Percentiles rank a stretch among this genome's conserved stretches.
phyloP scores from a whole-genome alignment of 495 filamentous ascomycete genomes.

The Aspergillus leporis region DNA sequence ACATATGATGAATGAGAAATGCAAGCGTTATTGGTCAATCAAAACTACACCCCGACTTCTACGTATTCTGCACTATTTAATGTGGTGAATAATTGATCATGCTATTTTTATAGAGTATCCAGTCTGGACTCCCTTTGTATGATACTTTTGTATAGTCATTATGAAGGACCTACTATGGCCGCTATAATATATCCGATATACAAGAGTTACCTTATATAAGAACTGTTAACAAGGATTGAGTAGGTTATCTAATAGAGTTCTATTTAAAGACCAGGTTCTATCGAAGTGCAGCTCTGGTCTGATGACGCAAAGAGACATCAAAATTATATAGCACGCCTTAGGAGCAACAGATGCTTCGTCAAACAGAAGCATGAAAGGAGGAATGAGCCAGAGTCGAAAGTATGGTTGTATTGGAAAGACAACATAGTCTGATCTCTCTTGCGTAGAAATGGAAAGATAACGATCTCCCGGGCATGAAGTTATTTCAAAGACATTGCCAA shows the following conservation, averaged over 20 bases:
- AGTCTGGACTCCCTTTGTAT: too few relatives aligned
- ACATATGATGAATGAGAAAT: too few relatives aligned
- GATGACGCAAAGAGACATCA: not conserved
- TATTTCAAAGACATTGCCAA: slow-evolving; percentile 6
- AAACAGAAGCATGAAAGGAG: not conserved
- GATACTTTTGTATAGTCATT: too few relatives aligned
- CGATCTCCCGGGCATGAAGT: not conserved
- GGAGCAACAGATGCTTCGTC: not conserved
- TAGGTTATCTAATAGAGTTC: not conserved
- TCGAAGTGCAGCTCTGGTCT: not conserved
- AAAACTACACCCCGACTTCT: too few relatives aligned
- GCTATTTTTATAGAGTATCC: not conserved
- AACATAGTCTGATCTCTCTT: not conserved
- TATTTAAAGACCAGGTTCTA: not conserved
- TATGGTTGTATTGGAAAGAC: not conserved
- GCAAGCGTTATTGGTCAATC: too few relatives aligned
- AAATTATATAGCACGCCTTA: not conserved
- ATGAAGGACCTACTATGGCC: too few relatives aligned
- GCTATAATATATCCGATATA: too few relatives aligned
- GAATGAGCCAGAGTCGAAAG: not conserved
- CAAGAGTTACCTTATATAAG: too few relatives aligned
- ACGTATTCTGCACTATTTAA: too few relatives aligned
- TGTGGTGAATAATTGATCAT: too few relatives aligned
- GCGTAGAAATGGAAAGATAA: not conserved
- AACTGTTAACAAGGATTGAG: not conserved